Base-by-base conservation (phyloP, 352 stramenopile genomes). In the Phytophthora parvispora region DNA sequence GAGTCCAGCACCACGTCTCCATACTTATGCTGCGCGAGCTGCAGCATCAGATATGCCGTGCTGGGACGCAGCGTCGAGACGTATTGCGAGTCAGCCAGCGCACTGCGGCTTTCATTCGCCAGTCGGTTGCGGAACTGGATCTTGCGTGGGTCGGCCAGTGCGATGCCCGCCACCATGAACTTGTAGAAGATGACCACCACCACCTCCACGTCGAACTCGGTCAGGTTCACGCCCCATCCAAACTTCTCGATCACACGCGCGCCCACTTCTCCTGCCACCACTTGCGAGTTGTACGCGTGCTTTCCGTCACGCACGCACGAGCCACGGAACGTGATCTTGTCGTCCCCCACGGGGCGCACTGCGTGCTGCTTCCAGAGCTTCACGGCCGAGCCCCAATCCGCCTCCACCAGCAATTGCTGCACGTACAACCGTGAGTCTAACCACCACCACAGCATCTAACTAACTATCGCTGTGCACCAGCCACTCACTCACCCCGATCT, bases 261-360 rank as follows among this genome's bases (percentile, higher is more conserved):
- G 36, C 86, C 86, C 10, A 95, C 77, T 61, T 89, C 81, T 16
- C 75, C 86, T 0, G 87, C 84, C 20, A 95, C 70, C 29, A 71
- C 74, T 27, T 90, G 78, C 15, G 86, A 95, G 25, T 89, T 90
- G 67, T 89, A 95, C 22, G 73, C 75, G 63, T 95, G 87, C 13
- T 85, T 85, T 3, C 87, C 87, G 51, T 95, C 87, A 18, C 87
- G 86, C 48, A 95, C 86, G 64, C 87, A 94, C 15, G 87, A 95
- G 10, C 83, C 87, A 24, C 87, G 83, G 59, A 95, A 95, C 22
- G 72, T 81, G 9, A 89, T 84, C 7, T 51, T 58, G 13, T 22
- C 62, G 24, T 77, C 49, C 12, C 75, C 67, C 1, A 66, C 60
- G 2, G 59, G 62, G 32, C 57, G 71, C 0, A 78, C 29, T 1